A percentile compares a stretch with the other conserved stretches of the same genome.
These are phyloP conservation scores for Flaveria robusta DNA, from an alignment of 129 eudicot genomes.

Conservation along the genomic window DNA sequence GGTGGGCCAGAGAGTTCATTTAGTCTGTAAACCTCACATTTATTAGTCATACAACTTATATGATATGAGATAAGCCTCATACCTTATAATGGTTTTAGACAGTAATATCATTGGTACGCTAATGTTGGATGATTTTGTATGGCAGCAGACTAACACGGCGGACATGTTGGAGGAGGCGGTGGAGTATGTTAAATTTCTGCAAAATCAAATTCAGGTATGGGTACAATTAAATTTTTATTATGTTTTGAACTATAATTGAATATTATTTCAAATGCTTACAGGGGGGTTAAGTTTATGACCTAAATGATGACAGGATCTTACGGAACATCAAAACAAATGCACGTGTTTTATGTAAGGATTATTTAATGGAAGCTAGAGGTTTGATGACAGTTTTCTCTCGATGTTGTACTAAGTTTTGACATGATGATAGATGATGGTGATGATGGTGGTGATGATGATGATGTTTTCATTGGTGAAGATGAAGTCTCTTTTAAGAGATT, in stretches of 20 bases:
- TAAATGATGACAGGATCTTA: conserved; percentile 63
- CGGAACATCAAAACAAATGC: conserved; percentile 72
- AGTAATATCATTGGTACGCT: neutral
- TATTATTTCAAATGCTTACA: neutral
- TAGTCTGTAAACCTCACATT: too few relatives aligned
- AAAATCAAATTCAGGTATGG: conserved; percentile 74
- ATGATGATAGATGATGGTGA: neutral
- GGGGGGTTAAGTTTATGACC: neutral
- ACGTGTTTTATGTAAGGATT: conserved; percentile 50
- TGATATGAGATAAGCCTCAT: too few relatives aligned
- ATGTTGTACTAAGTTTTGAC: neutral
- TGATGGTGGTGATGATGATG: neutral
- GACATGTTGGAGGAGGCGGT: conserved; percentile 97
- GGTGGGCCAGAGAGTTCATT: too few relatives aligned
- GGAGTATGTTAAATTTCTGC: conserved; percentile 77
- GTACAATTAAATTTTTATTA: neutral
- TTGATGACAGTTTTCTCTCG: neutral
- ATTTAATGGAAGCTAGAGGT: conserved; percentile 21
- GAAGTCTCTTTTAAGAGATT: too few relatives aligned
- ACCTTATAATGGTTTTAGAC: too few relatives aligned
- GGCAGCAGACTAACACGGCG: conserved; percentile 92
- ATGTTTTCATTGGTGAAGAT: neutral
- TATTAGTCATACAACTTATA: too few relatives aligned
- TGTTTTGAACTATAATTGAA: neutral
- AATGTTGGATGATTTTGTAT: neutral